These are phyloP conservation scores for Vicia villosa DNA, from an alignment of 306 rosid genomes.

Conservation along the genomic window DNA sequence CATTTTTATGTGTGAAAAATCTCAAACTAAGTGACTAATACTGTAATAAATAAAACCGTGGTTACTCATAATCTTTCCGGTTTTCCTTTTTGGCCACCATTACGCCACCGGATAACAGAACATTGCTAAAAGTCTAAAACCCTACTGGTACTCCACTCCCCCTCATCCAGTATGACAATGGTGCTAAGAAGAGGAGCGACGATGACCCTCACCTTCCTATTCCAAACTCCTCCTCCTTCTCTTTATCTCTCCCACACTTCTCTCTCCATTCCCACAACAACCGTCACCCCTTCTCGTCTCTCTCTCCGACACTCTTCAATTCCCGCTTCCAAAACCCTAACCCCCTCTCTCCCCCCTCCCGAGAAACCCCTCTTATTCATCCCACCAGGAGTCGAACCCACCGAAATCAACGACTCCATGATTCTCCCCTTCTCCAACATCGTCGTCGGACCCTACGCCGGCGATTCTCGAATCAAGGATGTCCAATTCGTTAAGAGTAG, in stretches of 20 bases:
- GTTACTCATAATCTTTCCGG: too few species aligned
- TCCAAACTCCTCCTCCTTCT: conserved; percentile 36
- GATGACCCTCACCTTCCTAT: conserved; percentile 28
- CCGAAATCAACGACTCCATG: conserved; percentile 62
- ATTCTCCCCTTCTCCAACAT: conserved; percentile 79
- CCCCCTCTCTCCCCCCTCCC: conserved; percentile 34
- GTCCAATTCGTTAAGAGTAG: conserved; percentile 90
- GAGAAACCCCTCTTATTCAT: conserved; percentile 57
- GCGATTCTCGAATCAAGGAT: conserved; percentile 74
- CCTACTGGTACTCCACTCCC: not conserved
- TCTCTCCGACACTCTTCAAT: conserved; percentile 40
- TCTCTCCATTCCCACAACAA: conserved; percentile 29
- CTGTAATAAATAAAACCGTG: too few species aligned
- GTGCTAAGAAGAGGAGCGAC: conserved; percentile 49
- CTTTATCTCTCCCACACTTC: conserved; percentile 22
- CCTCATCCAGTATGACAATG: conserved; percentile 26
- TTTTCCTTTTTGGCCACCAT: too few species aligned
- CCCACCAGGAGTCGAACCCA: conserved; percentile 73
- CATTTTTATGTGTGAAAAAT: too few species aligned
- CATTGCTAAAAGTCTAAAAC: not conserved
- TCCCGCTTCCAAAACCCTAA: conserved; percentile 47
- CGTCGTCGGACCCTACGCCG: conserved; percentile 86
- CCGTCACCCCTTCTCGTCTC: conserved; percentile 28
- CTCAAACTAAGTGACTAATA: too few species aligned
- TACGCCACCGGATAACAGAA: not conserved